phyloP scores from a whole-genome alignment of 2,329 filamentous ascomycete genomes.

The Ceratocystis variospora region DNA sequence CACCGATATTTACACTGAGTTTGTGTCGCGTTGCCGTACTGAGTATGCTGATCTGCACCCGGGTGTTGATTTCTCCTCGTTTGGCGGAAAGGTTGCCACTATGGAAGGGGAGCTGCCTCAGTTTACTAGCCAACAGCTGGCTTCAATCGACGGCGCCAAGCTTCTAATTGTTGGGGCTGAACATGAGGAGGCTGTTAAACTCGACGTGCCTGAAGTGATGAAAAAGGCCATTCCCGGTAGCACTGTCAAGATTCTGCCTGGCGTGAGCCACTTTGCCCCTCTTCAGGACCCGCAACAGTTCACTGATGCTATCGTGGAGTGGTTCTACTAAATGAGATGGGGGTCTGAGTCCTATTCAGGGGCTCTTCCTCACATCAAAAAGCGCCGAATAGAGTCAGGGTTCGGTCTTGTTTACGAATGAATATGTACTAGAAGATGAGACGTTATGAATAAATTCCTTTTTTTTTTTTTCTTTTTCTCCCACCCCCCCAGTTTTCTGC shows the following conservation, averaged over 20 bases:
- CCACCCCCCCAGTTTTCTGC: too few species aligned
- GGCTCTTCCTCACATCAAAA: not conserved
- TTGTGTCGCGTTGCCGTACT: slow-evolving; percentile 26
- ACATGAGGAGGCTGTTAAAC: slow-evolving; percentile 30
- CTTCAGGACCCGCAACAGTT: slow-evolving; percentile 30
- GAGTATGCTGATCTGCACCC: slow-evolving; percentile 30
- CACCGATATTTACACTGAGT: slow-evolving; percentile 26
- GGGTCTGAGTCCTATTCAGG: not conserved
- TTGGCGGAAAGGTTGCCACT: slow-evolving; percentile 28
- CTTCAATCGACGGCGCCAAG: slow-evolving; percentile 23
- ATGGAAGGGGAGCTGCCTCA: slow-evolving; percentile 29
- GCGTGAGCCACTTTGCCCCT: slow-evolving; percentile 33
- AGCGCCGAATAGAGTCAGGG: not conserved
- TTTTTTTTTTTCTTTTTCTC: too few species aligned
- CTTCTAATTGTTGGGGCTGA: slow-evolving; percentile 26
- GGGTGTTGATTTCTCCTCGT: slow-evolving; percentile 27
- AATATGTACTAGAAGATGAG: not conserved
- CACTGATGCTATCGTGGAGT: slow-evolving; percentile 25
- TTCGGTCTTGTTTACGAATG: not conserved
- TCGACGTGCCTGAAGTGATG: slow-evolving; percentile 27
- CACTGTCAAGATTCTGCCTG: slow-evolving; percentile 26
- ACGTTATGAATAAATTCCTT: not conserved
- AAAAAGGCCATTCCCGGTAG: slow-evolving; percentile 29
- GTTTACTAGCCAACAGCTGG: slow-evolving; percentile 24
- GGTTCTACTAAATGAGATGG: slow-evolving; percentile 20